These are phyloP conservation scores for Fusarium concolor DNA, from an alignment of 2,329 filamentous ascomycete genomes.

Conservation along the genomic window DNA sequence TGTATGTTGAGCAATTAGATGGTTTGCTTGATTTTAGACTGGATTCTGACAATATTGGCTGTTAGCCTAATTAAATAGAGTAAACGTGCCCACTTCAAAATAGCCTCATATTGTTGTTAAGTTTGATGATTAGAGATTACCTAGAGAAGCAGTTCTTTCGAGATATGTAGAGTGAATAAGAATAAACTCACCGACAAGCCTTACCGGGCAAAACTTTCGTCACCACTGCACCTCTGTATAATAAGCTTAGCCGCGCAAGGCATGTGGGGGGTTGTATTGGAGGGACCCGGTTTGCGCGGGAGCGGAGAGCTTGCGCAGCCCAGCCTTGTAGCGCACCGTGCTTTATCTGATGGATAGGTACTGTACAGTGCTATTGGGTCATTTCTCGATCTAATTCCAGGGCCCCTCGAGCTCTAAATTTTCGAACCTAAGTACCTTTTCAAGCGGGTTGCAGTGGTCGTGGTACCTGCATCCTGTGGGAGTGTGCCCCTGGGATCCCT, in stretches of 20 bases:
- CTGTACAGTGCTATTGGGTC: conserved; percentile 13
- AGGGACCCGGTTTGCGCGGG: conserved; percentile 36
- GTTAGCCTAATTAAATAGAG: conserved; percentile 12
- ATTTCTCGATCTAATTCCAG: conserved; percentile 14
- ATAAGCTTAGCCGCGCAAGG: conserved; percentile 29
- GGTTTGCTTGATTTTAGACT: conserved; percentile 10
- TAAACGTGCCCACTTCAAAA: conserved; percentile 4
- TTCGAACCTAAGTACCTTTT: conserved; percentile 20
- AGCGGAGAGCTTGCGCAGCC: conserved; percentile 31
- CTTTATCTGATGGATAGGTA: conserved; percentile 4
- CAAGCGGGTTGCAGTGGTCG: conserved; percentile 20
- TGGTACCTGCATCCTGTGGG: conserved; percentile 37
- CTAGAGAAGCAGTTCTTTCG: neutral
- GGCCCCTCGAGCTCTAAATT: neutral
- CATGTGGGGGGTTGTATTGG: conserved; percentile 31
- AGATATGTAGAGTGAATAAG: neutral
- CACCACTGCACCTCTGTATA: neutral
- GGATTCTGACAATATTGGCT: conserved; percentile 23
- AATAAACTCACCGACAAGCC: conserved; percentile 5
- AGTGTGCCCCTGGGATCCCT: conserved; percentile 30
- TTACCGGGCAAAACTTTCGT: neutral
- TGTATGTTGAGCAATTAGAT: conserved; percentile 10
- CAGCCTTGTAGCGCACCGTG: conserved; percentile 36
- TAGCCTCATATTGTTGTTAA: neutral
- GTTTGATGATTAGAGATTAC: neutral